These are phyloP conservation scores for Botryotinia convoluta DNA, from an alignment of 2,329 filamentous ascomycete genomes.

Conservation along the genomic window DNA sequence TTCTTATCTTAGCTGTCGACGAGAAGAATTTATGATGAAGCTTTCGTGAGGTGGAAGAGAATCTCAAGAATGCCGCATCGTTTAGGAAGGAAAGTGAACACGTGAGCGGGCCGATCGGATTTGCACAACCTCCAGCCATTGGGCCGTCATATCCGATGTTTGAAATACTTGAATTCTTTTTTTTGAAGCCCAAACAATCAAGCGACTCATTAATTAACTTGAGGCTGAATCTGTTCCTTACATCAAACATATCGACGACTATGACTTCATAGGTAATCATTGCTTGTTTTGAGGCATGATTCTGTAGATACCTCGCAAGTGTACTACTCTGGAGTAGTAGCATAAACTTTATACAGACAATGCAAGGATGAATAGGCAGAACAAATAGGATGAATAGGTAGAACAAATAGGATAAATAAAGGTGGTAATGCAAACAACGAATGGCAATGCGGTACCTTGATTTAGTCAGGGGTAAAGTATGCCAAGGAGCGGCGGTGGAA, in stretches of 20 bases:
- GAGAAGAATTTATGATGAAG: neutral
- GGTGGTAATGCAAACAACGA: conserved; percentile 4
- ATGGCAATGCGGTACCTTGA: conserved; percentile 25
- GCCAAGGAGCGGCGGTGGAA: conserved; percentile 15
- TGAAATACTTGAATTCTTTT: neutral
- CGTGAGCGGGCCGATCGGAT: neutral
- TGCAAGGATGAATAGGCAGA: neutral
- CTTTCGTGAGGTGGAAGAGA: neutral
- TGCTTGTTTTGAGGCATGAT: neutral
- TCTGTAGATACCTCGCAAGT: neutral
- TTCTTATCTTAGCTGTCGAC: neutral
- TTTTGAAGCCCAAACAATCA: neutral
- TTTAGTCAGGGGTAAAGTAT: conserved; percentile 25
- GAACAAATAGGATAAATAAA: neutral
- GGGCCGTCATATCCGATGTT: neutral
- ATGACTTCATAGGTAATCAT: neutral
- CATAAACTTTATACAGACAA: neutral
- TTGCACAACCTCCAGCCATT: neutral
- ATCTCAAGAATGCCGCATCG: neutral
- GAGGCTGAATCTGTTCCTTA: neutral
- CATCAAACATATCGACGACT: neutral
- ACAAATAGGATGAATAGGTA: neutral
- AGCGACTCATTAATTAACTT: neutral
- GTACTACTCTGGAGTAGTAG: neutral
- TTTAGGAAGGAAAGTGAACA: neutral